Conservation (phyloP, 2,329 filamentous ascomycete species). For the Fusarium continuum region DNA sequence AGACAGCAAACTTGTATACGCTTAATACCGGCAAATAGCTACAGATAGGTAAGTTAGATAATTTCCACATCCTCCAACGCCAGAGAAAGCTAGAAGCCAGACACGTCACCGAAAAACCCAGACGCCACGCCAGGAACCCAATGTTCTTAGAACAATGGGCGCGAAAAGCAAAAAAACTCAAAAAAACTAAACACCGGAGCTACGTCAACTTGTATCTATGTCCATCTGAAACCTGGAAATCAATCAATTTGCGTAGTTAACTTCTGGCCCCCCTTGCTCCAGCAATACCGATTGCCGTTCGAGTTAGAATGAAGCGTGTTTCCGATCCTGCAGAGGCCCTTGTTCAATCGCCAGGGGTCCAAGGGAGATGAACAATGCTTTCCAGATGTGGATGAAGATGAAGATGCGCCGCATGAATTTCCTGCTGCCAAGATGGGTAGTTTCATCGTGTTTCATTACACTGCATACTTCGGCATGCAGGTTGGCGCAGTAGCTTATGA, state of each 20-base stretch:
- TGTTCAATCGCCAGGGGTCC: slow-evolving; percentile 1
- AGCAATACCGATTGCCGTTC: slow-evolving; percentile 25
- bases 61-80: not conserved
- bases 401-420: slow-evolving; percentile 23
- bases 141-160: not conserved
- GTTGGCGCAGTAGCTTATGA: slow-evolving; percentile 8
- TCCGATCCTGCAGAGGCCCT: slow-evolving; percentile 29
- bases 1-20: too few species aligned
- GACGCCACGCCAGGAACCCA: slow-evolving; percentile 15
- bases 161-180: not conserved
- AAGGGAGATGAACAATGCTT: slow-evolving; percentile 9
- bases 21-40: not conserved
- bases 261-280: not conserved
- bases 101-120: slow-evolving; percentile 12
- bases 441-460: slow-evolving; percentile 36
- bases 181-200: not conserved
- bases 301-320: slow-evolving; percentile 31
- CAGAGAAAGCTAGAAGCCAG: not conserved
- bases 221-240: slow-evolving; percentile 1
- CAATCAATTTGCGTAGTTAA: not conserved
- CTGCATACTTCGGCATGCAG: not conserved
- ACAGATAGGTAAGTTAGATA: too few species aligned
- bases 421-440: slow-evolving; percentile 13
- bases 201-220: not conserved
- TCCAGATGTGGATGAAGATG: not conserved